Conservation (phyloP, 768 basidiomycete genomes). For the Rhodosporidiobolus odoratus region DNA sequence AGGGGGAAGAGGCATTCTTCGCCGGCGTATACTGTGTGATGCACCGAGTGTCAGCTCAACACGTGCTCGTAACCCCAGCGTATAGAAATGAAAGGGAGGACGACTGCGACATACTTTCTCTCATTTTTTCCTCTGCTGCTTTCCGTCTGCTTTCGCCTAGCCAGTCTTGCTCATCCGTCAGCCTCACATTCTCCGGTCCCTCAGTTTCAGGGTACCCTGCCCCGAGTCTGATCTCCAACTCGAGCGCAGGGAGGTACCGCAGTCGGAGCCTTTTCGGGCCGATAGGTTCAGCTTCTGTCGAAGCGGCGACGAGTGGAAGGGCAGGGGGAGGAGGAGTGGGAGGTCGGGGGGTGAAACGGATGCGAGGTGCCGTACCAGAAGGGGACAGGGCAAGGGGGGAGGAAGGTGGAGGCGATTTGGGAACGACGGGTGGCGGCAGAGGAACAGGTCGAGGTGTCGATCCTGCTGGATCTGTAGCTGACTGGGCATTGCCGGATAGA, state of each 20-base stretch:
- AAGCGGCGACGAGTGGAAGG: neutral
- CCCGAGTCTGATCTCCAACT: neutral
- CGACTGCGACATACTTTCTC: neutral
- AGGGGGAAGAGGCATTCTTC: slow-evolving; percentile 28
- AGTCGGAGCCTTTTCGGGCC: neutral
- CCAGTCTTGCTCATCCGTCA: neutral
- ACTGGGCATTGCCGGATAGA: neutral
- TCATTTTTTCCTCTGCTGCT: neutral
- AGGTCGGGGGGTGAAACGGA: slow-evolving; percentile 3
- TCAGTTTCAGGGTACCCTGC: slow-evolving; percentile 15
- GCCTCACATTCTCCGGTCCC: neutral
- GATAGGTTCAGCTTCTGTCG: too few relatives aligned
- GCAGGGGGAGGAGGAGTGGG: neutral
- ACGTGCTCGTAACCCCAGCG: neutral
- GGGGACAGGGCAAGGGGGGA: neutral
- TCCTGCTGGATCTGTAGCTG: too few relatives aligned
- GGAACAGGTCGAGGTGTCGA: neutral
- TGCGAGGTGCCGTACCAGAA: slow-evolving; percentile 10
- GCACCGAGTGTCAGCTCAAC: neutral
- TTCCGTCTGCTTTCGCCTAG: neutral
- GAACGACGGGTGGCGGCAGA: neutral
- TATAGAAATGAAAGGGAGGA: neutral
- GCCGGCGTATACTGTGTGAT: slow-evolving; percentile 19
- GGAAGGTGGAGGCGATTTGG: neutral
- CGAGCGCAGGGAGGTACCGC: slow-evolving; percentile 15